These are phyloP conservation scores for Acacia crassicarpa DNA, from an alignment of 306 rosid species.

Conservation along the genomic window DNA sequence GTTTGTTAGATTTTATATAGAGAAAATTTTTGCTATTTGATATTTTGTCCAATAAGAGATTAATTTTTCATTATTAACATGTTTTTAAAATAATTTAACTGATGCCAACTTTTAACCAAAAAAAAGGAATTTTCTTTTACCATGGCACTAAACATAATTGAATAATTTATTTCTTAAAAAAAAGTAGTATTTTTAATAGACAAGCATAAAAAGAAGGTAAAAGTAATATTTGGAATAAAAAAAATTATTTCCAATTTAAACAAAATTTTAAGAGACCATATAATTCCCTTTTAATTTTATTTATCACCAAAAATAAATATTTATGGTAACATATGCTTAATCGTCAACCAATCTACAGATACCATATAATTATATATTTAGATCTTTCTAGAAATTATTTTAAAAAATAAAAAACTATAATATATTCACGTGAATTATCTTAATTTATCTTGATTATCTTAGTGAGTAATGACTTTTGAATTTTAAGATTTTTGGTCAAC, in stretches of 20 bases:
- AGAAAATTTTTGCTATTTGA: not conserved
- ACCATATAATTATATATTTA: not conserved
- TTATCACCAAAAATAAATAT: too few species aligned
- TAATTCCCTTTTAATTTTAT: not conserved
- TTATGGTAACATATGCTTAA: not conserved
- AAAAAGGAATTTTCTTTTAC: not conserved
- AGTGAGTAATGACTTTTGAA: not conserved
- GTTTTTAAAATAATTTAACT: not conserved
- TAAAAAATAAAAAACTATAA: not conserved
- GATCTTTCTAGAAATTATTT: not conserved
- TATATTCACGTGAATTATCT: not conserved
- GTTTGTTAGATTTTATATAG: not conserved
- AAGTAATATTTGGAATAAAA: not conserved
- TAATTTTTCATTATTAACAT: not conserved
- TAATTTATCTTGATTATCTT: not conserved
- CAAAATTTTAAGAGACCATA: not conserved
- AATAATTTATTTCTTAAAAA: not conserved
- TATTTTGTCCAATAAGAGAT: not conserved
- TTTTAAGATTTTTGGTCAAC: conserved; percentile 64
- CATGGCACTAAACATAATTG: not conserved
- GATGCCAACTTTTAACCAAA: not conserved
- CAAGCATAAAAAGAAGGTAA: not conserved
- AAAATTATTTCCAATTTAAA: not conserved
- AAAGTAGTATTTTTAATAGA: not conserved
- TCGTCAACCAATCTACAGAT: not conserved